Evolutionary conservation across 2,329 filamentous ascomycete species (phyloP).

Genomic region (Boeremia exigua): DNA sequence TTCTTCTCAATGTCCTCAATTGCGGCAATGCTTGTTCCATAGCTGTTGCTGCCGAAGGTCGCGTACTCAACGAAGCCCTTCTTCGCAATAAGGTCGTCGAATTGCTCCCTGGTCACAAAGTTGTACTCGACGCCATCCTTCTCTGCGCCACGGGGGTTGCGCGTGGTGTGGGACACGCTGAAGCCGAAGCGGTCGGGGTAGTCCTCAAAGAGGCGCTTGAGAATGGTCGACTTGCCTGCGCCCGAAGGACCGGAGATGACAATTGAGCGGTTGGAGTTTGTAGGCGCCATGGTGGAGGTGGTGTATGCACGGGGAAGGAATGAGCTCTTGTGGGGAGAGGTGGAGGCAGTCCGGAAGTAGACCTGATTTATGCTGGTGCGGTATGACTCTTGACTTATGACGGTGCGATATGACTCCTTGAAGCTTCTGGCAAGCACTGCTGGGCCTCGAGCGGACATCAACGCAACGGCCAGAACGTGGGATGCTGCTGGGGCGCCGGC

Average conservation of each 20-base stretch:
- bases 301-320: background rate
- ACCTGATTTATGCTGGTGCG: background rate
- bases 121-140: conserved; percentile 79
- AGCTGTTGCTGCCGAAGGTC: conserved; percentile 82
- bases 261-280: conserved; percentile 50
- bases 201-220: conserved; percentile 71
- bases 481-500: conserved; percentile 19
- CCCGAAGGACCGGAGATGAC: conserved; percentile 82
- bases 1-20: conserved; percentile 76
- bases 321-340: background rate
- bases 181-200: conserved; percentile 71
- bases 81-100: conserved; percentile 60
- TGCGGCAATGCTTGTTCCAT: conserved; percentile 82
- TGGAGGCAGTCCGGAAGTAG: background rate
- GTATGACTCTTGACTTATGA: conserved; percentile 1
- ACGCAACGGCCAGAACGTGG: conserved; percentile 31
- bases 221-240: conserved; percentile 81
- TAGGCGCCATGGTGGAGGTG: conserved; percentile 20
- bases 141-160: conserved; percentile 76
- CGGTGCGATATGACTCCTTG: conserved; percentile 3
- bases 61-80: conserved; percentile 86
- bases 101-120: conserved; percentile 62
- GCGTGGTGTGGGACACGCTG: conserved; percentile 75
- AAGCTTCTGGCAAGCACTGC: conserved; percentile 17
- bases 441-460: conserved; percentile 27